These are phyloP conservation scores for Cyberlindnera euphorbiiphila DNA, from an alignment of 805 yeast species.

Conservation along the genomic window DNA sequence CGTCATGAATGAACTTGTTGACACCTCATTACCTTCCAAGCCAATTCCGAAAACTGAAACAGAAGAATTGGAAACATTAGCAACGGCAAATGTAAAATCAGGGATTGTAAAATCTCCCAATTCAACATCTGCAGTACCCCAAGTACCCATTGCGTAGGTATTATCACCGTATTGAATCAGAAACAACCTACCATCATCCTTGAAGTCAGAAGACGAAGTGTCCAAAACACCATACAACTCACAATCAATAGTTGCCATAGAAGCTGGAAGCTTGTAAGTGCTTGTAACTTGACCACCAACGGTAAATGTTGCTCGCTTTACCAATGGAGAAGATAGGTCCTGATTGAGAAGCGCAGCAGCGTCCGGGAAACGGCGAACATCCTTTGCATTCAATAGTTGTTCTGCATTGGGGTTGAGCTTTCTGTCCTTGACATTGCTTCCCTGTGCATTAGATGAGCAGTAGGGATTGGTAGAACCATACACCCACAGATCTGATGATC, in stretches of 20 bases:
- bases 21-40: background rate
- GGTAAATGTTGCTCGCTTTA: too few relatives aligned
- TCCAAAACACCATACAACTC: conserved; percentile 21
- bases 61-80: conserved; percentile 56
- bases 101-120: conserved; percentile 41
- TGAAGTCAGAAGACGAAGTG: conserved; percentile 24
- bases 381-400: background rate
- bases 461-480: conserved; percentile 27
- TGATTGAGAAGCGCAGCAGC: too few relatives aligned
- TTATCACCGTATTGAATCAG: conserved; percentile 45
- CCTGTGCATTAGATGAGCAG: conserved; percentile 17
- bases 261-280: background rate
- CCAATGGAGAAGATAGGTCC: too few relatives aligned
- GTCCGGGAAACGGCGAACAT: too few relatives aligned
- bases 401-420: background rate
- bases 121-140: conserved; percentile 59
- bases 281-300: too few relatives aligned
- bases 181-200: conserved; percentile 28
- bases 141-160: conserved; percentile 46
- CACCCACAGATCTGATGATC: conserved; percentile 36
- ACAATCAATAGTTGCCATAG: conserved; percentile 11
- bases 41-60: conserved; percentile 69
- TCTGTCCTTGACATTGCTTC: background rate
- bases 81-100: conserved; percentile 58
- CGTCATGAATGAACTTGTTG: background rate